Conservation (phyloP, 1,284 basidiomycete genomes). For the Ustilago crameri region DNA sequence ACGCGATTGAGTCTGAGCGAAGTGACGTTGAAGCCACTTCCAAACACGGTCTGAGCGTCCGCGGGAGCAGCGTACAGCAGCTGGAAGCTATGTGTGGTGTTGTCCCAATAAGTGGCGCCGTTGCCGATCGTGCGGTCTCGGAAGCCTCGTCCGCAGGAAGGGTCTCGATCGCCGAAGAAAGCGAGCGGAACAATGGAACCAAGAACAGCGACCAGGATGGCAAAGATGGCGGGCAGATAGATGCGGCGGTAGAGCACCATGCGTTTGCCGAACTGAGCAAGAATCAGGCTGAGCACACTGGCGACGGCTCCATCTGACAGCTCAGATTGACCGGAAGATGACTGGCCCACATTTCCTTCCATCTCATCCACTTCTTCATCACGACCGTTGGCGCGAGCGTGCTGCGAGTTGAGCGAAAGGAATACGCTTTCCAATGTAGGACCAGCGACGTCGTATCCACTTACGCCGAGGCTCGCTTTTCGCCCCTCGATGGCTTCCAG, state of each 20-base stretch:
- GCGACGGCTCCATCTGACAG: conserved; percentile 73
- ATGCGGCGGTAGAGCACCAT: conserved; percentile 75
- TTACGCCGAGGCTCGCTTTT: conserved; percentile 69
- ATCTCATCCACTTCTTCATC: conserved; percentile 37
- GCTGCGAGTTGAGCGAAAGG: conserved; percentile 74
- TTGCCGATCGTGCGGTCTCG: conserved; percentile 66
- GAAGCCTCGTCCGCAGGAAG: conserved; percentile 70
- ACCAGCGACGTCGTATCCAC: conserved; percentile 76
- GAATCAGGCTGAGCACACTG: conserved; percentile 74
- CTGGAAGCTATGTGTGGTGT: conserved; percentile 12
- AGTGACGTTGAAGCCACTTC: conserved; percentile 24
- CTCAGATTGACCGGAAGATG: conserved; percentile 55
- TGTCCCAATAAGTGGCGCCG: conserved; percentile 25
- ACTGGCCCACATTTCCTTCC: conserved; percentile 32
- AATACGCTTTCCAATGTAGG: conserved; percentile 84
- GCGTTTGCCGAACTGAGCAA: conserved; percentile 80
- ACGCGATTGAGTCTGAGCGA: conserved; percentile 21
- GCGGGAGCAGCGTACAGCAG: conserved; percentile 30
- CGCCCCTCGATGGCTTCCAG: conserved; percentile 73
- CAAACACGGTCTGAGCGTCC: conserved; percentile 21
- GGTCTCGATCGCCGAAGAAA: conserved; percentile 73
- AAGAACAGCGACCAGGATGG: conserved; percentile 75
- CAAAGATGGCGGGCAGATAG: conserved; percentile 77
- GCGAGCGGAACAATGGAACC: conserved; percentile 77
- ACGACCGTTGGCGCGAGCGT: conserved; percentile 34